Evolutionary conservation across 331 rosid species (phyloP).

Genomic region (Rosa hybrid): DNA sequence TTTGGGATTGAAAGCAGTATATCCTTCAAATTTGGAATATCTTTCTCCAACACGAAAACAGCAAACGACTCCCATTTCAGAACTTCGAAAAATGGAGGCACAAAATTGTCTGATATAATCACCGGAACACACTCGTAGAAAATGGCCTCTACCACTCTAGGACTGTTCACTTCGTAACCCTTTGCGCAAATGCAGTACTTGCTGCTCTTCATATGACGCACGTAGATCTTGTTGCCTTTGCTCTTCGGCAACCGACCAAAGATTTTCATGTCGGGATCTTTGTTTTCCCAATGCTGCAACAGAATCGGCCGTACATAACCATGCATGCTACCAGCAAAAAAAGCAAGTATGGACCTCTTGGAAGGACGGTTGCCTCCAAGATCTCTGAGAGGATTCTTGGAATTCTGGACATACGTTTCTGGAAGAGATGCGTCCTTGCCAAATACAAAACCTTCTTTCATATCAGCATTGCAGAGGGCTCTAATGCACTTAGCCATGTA

Average conservation of each 20-base stretch:
- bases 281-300: constrained; percentile 75
- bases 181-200: constrained; percentile 90
- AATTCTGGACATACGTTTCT: constrained; percentile 59
- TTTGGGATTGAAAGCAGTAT: constrained; percentile 71
- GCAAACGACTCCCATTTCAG: constrained; percentile 92
- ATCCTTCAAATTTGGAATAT: constrained; percentile 71
- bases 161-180: constrained; percentile 95
- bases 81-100: constrained; percentile 88
- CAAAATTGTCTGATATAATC: constrained; percentile 86
- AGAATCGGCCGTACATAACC: constrained; percentile 79
- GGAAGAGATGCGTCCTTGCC: constrained; percentile 95
- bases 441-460: constrained; percentile 77
- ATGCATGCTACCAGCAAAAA: constrained; percentile 86
- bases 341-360: constrained; percentile 67
- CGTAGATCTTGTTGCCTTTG: constrained; percentile 58
- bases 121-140: constrained; percentile 84
- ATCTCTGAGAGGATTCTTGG: constrained; percentile 58
- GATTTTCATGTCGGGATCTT: constrained; percentile 86
- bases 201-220: constrained; percentile 73
- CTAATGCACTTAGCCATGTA: constrained; percentile 71
- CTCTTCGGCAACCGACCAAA: constrained; percentile 54
- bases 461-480: constrained; percentile 94
- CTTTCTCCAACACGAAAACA: constrained; percentile 74
- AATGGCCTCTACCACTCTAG: constrained; percentile 87
- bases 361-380: constrained; percentile 78